Conservation (phyloP, 352 stramenopile species). For the Phytophthora syringae region DNA sequence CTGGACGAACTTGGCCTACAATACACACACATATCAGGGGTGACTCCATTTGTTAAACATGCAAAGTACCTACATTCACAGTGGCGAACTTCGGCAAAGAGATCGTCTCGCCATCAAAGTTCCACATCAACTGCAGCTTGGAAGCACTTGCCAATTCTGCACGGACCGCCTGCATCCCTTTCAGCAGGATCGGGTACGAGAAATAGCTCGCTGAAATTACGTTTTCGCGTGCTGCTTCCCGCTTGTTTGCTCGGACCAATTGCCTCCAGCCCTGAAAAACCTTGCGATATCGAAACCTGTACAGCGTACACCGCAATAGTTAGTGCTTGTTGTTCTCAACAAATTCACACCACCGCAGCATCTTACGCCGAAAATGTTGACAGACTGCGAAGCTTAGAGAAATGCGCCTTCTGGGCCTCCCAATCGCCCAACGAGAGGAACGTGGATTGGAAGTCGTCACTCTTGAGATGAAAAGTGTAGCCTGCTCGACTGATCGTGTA, state of each 20-base stretch:
- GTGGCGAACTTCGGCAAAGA: slow-evolving; percentile 40
- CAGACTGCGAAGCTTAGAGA: slow-evolving; percentile 36
- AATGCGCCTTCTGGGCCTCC: slow-evolving; percentile 61
- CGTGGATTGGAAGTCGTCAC: slow-evolving; percentile 45
- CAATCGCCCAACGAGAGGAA: slow-evolving; percentile 57
- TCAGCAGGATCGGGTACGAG: slow-evolving; percentile 42
- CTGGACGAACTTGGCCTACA: slow-evolving; percentile 24
- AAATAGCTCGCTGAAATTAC: slow-evolving; percentile 61
- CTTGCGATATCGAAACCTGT: slow-evolving; percentile 77
- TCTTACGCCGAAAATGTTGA: slow-evolving; percentile 63
- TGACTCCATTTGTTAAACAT: not conserved
- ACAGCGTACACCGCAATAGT: not conserved
- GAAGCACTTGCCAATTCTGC: slow-evolving; percentile 39
- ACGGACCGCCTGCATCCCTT: slow-evolving; percentile 44
- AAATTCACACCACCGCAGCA: not conserved
- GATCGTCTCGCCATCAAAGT: slow-evolving; percentile 49
- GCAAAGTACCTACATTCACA: slow-evolving; percentile 42
- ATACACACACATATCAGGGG: not conserved
- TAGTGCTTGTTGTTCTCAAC: not conserved
- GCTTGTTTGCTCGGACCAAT: slow-evolving; percentile 51
- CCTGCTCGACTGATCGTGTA: slow-evolving; percentile 69
- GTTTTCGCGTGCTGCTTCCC: slow-evolving; percentile 47
- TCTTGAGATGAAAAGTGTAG: slow-evolving; percentile 70
- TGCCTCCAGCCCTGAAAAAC: slow-evolving; percentile 66
- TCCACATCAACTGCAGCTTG: slow-evolving; percentile 44